Evolutionary conservation across 306 rosid genomes (phyloP), one percentile per base, ranked within the genome.

Genomic region (Castanea mollissima): DNA sequence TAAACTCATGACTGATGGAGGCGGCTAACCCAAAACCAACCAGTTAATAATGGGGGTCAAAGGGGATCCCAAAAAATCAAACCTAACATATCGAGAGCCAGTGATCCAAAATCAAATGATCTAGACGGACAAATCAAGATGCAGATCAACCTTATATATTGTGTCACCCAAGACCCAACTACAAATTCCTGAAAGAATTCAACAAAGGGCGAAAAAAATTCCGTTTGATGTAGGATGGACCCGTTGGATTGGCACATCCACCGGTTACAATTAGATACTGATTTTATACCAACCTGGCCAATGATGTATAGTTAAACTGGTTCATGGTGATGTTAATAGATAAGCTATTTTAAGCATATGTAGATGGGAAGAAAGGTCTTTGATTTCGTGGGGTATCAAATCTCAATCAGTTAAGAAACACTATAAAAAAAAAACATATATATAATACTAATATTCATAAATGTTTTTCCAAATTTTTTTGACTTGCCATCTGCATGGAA

Each of bases 331-430:
- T 86, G 90, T 78, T 80, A 79, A 88, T 77, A 70, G 80, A 71
- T 79, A 82, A 89, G 52, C 85, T 84, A 83, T 44, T 55, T 71
- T 7, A 65, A 70, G 70, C 32, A 74, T 74, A 73, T 79, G 84
- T 81, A 49, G 84, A 79, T 78, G 78, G 84, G 81, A 81, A 88
- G 84, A 81, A 74, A 81, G 71, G 86, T 76, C 63, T 82, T 85
- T 81, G 83, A 81, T 91, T 91, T 90, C 89, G 90, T 93, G 92
- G 92, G 91, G 87, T 87, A 85, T 89, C 83, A 85, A 91, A 87
- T 89, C 86, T 89, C 86, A 89, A 85, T 83, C 88, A 82, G 89
- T 85, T 82, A 88, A 94, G 97, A 85, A 92, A 89, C 84, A 67
- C 41, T 23, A 60, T 7, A 35, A 35, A 6, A 38, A 6, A 6